These are phyloP conservation scores for Erysimum cheiri DNA, from an alignment of 441 rosid genomes.

Conservation along the genomic window DNA sequence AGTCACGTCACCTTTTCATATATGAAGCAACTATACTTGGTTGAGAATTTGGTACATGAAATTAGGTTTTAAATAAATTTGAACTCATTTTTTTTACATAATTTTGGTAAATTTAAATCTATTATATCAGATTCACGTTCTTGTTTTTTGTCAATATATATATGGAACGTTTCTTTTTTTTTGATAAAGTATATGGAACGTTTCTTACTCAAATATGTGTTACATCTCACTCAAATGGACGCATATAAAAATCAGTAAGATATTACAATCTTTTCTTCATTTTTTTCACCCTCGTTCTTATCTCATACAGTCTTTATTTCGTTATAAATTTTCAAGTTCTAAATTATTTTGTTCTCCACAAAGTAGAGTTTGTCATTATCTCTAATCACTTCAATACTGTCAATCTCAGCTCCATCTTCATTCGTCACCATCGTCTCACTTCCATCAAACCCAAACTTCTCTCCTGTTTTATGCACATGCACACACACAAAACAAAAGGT, in stretches of 20 bases:
- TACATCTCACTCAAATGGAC: conserved; percentile 26
- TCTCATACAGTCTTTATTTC: not conserved
- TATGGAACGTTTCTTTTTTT: not conserved
- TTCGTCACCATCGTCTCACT: conserved; percentile 57
- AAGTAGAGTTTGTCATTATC: conserved; percentile 83
- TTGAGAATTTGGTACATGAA: conserved; percentile 25
- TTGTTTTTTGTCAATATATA: not conserved
- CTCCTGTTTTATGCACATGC: conserved; percentile 52
- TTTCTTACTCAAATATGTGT: not conserved
- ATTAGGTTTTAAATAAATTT: conserved; percentile 7
- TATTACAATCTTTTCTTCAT: not conserved
- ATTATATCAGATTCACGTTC: not conserved
- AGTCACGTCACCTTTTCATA: conserved; percentile 41
- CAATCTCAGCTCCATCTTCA: conserved; percentile 84
- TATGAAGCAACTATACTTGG: conserved; percentile 13
- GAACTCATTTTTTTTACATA: not conserved
- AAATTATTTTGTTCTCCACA: conserved; percentile 45
- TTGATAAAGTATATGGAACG: too few species aligned
- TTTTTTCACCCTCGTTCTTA: not conserved
- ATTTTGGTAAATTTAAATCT: not conserved
- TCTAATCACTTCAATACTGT: conserved; percentile 82
- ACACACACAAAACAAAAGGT: not conserved
- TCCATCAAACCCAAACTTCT: conserved; percentile 71
- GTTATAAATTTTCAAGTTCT: not conserved
- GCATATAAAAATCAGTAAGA: conserved; percentile 3